Evolutionary conservation across 192 early-diverging fungal genomes (phyloP), one percentile per base, ranked within the genome.

Genomic region (Entomortierella lignicola): DNA sequence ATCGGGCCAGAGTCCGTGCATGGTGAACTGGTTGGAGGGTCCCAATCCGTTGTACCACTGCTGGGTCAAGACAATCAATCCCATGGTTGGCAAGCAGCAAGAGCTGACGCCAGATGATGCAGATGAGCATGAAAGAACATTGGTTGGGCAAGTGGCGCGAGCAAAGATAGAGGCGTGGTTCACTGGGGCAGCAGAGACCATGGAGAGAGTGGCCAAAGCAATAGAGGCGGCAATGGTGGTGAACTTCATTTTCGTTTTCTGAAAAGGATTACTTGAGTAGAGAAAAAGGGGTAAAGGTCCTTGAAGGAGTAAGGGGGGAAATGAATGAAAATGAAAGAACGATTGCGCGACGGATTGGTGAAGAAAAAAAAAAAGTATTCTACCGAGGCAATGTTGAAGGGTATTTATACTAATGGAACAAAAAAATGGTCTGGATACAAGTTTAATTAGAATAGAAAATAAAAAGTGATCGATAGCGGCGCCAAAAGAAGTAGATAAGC

Each of bases 1-100:
- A 77, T 93, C 92, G 29, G 93, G 91, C 93, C 93, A 93, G 44
- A 93, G 77, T 23, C 93, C 93, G 64, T 94, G 93, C 34, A 94
- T 68, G 8, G 93, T 92, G 51, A 89, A 94, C 29, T 83, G 79
- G 32, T 91, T 74, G 21, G 60, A 23, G 23, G 88, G 89, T 21
- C 88, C 90, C 43, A 83, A 86, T 39, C 87, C 84, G 0, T 72
- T 34, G 72, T 88, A 87, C 89, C 90, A 92, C 79, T 85, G 86
- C 48, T 86, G 88, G 30, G 80, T 71, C 52, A 89, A 79, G 58
- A 88, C 69, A 26, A 91, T 21, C 20, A 87, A 63, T 60, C 86
- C 86, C 63, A 86, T 75, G 11, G 67, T 59, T 51, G 88, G 87
- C 41, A 86, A 74, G 63, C 89, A 91, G 82, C 89, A 91, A 4